Evolutionary conservation across 192 early-diverging fungal species (phyloP), one percentile per base, ranked within the genome.

Genomic region (Spizellomyces punctatus): DNA sequence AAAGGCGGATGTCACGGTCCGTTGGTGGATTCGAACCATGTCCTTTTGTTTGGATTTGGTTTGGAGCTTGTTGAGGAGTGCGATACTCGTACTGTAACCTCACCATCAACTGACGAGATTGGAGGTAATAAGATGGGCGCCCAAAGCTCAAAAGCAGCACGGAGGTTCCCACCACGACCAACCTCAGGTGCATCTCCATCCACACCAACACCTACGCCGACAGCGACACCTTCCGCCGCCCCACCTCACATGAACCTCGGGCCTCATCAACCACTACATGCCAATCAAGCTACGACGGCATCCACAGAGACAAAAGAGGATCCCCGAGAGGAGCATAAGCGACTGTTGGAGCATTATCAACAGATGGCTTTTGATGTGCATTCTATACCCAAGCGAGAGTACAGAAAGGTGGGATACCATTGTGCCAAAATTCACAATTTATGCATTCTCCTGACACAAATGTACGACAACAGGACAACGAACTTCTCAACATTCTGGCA

Each of bases 301-400:
- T 22, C 45, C 17, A 47, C 12, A 0, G 46, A 9, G n/a, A 16
- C 27, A n/a, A 48, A 63, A 45, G 58, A 61, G 14, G 63, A 64
- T 49, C 62, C 71, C 27, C 61, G 71, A 9, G 61, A 17, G 48
- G 62, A 72, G 54, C 71, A 72, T 56, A 54, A 41, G 48, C 60
- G 62, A 22, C 17, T 72, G 9, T 46, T 72, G 17, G 71, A 72
- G 52, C 71, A 72, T 46, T 72, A 54, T 54, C n/a, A 72, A 7
- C 61, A 52, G 47, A 64, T 72, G 71, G 50, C 16, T 5, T 64
- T 72, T 42, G 50, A 72, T 10, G 44, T 64, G 42, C 45, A 64
- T 52, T 56, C 49, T 12, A 22, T 64, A 27, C 62, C 63, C 14
- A 36, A 57, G 27, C 60, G 50, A 27, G 71, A 72, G 49, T 72